Base-by-base conservation (phyloP, 305 asterid genomes). In the Fraxinus platypoda region DNA sequence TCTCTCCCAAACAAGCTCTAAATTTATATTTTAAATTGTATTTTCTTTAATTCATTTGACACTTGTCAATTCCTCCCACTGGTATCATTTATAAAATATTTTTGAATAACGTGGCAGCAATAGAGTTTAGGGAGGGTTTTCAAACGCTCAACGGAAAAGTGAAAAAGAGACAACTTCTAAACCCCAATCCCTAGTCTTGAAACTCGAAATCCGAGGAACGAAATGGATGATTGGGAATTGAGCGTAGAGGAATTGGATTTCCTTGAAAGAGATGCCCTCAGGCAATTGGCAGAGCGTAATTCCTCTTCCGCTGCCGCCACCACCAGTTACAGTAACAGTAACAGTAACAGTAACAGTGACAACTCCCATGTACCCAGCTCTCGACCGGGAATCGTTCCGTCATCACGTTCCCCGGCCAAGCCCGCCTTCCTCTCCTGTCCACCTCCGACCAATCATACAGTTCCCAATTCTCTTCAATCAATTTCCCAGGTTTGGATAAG, bases 211-310 rank as follows among this genome's bases (percentile, higher is more conserved):
- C 78, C 46, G 75, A 78, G 64, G 31, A 38, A 84, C 75, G 88
- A 85, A 26, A 85, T 90, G 86, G 98, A 95, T 83, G 98, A 94
- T 66, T 94, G 97, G 99, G 98, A 90, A 23, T 46, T 93, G 81
- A 94, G 97, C 79, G 87, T 84, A 5, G 97, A 95, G 85, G 96
- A 93, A 70, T 38, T 93, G 84, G 99, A 95, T 64, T 80, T 75
- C 31, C 92, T 95, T 49, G 99, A 95, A 86, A 89, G 92, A 84
- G 91, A 90, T 74, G 99, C 99, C 64, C 28, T 91, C 8, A 83
- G 78, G 84, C 93, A 89, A 86, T 86, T 94, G 85, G 90, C 95
- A 1, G 90, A 89, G 79, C 94, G 97, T 70, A 90, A 90, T 62
- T 81, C 85, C 23, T 89, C 97, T 9, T 87, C 89, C 57, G 75